These are phyloP conservation scores for Neonectria coccinea DNA, from an alignment of 2,329 filamentous ascomycete genomes.

Conservation along the genomic window DNA sequence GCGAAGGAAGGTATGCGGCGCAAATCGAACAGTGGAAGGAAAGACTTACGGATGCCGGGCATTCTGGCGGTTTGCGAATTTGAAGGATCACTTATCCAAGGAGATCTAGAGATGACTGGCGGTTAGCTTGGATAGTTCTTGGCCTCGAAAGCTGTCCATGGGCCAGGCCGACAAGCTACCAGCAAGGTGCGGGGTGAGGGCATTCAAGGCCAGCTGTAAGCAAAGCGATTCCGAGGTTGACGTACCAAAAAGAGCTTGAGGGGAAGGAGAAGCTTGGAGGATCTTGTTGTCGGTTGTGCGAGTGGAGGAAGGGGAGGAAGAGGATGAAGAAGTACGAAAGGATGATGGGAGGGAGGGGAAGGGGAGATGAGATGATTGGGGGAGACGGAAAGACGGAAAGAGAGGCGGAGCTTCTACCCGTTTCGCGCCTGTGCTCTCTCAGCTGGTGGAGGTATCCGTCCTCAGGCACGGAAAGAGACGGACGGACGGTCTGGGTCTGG, in stretches of 20 bases:
- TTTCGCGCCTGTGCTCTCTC: slow-evolving; percentile 3
- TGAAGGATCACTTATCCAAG: background rate
- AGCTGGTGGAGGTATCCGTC: background rate
- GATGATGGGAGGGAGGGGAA: slow-evolving; percentile 8
- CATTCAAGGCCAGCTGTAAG: slow-evolving; percentile 5
- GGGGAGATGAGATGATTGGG: slow-evolving; percentile 23
- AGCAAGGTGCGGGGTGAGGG: slow-evolving; percentile 12
- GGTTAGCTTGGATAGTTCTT: slow-evolving; percentile 30
- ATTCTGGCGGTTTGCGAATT: slow-evolving; percentile 51
- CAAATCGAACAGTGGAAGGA: slow-evolving; percentile 2
- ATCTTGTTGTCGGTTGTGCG: slow-evolving; percentile 5
- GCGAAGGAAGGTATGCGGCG: background rate
- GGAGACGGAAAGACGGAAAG: slow-evolving; percentile 9
- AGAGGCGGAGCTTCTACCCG: slow-evolving; percentile 9
- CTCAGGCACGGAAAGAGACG: slow-evolving; percentile 3
- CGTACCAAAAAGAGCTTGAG: slow-evolving; percentile 14
- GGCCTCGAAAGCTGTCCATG: slow-evolving; percentile 4
- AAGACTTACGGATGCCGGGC: slow-evolving; percentile 65
- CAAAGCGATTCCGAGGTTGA: slow-evolving; percentile 8
- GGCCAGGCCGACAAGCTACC: slow-evolving; percentile 9
- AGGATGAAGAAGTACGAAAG: slow-evolving; percentile 3
- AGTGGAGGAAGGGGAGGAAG: slow-evolving; percentile 2
- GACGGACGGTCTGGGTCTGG: background rate
- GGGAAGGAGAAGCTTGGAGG: slow-evolving; percentile 1
- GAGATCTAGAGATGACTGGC: slow-evolving; percentile 18